phyloP scores from a whole-genome alignment of 192 early-diverging fungal genomes.

The Podochytrium sp. region DNA sequence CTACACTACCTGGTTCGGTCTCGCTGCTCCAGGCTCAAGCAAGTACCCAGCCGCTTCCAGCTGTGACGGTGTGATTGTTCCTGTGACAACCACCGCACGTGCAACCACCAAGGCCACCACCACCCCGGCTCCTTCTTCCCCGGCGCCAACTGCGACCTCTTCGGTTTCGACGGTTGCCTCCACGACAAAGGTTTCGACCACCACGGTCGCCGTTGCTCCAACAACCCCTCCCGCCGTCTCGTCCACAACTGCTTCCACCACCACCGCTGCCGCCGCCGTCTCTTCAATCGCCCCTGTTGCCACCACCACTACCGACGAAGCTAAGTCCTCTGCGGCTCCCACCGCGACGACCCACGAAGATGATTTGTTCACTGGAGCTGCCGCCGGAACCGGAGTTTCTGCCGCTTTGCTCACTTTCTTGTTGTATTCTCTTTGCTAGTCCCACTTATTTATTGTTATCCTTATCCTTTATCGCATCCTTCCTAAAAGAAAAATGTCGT shows the following conservation, averaged over 20 bases:
- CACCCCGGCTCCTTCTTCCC: background rate
- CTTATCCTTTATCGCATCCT: no score
- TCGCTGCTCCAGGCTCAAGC: no score
- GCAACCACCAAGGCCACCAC: background rate
- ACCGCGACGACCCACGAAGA: background rate
- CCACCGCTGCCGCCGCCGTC: background rate
- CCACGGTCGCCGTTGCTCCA: no score
- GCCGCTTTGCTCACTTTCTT: no score
- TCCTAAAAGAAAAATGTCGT: no score
- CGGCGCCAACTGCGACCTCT: background rate
- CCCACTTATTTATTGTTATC: no score
- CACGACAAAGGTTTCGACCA: no score
- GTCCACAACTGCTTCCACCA: constrained; percentile 8
- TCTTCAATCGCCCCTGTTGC: background rate
- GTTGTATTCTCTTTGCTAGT: no score
- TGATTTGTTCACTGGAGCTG: no score
- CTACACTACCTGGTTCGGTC: no score
- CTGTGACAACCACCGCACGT: background rate
- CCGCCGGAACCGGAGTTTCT: no score
- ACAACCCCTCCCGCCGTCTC: background rate
- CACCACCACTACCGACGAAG: background rate
- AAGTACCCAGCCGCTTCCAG: background rate
- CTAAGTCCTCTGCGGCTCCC: background rate
- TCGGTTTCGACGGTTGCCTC: no score
- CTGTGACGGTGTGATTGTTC: background rate